Base-by-base conservation (phyloP, 352 stramenopile species). In the Pythium sp. region DNA sequence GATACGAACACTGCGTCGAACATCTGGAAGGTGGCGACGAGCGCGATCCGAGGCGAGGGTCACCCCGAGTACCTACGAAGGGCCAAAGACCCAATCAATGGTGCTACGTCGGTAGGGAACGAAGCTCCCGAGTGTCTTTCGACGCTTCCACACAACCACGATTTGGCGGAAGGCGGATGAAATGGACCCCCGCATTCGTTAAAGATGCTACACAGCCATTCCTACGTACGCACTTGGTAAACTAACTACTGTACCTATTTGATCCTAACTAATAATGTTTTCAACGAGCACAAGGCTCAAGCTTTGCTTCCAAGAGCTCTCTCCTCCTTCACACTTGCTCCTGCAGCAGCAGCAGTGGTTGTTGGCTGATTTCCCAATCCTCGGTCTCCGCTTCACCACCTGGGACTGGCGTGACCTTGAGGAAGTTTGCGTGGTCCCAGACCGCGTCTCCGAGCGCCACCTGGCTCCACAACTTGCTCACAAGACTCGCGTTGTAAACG, bases 401-500 rank as follows among this genome's bases (percentile, higher is more conserved):
- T 61, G 65, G 43, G 20, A 7, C 43, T 51, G 43, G 38, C 12
- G 72, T 72, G 24, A 43, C 56, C 24, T 64, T 67, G 28, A 76
- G 68, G 49, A 93, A 92, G 68, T 92, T 92, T n/a, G 79, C 72
- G 58, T 93, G 80, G 56, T 95, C 85, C 88, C 88, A 94, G 2
- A 94, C 82, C 0, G 70, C 79, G 30, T 91, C 81, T 12, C 84
- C 81, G 11, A 93, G 77, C 15, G 88, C 76, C 66, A 96, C 75
- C 34, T 91, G 78, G 56, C 82, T 96, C 88, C 88, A 96, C 22
- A 96, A 69, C 30, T 79, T 86, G 67, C 76, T 93, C 66, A 96
- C 86, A n/a, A 96, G 77, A 46, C 85, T 94, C 9, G 86, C 85
- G 65, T 94, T 94, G 72, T 96, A 91, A 51, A 96, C 55, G 32